Evolutionary conservation across 345 rosid genomes (phyloP).

Genomic region (Orychophragmus violaceus): DNA sequence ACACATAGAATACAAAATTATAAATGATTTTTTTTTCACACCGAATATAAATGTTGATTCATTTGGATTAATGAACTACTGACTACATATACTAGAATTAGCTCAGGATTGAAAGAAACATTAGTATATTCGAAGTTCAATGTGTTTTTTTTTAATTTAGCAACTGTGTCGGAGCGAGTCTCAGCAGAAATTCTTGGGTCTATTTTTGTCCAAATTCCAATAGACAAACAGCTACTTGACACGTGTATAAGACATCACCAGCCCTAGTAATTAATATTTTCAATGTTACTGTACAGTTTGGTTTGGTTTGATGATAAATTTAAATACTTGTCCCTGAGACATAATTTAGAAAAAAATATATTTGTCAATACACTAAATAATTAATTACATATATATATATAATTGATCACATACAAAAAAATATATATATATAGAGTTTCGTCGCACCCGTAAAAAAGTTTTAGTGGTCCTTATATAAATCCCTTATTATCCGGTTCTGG

Average conservation of each 20-base stretch:
- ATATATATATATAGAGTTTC: too few relatives aligned
- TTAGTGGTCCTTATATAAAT: too few relatives aligned
- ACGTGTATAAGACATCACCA: conserved; percentile 21
- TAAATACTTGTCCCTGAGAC: neutral
- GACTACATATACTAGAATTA: neutral
- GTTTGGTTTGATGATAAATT: conserved; percentile 2
- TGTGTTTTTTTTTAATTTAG: conserved; percentile 10
- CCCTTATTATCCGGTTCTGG: too few relatives aligned
- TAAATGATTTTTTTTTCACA: neutral
- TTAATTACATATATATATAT: too few relatives aligned
- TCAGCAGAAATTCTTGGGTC: conserved; percentile 30
- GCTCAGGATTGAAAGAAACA: neutral
- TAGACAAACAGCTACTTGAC: conserved; percentile 8
- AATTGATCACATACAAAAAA: neutral
- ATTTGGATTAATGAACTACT: neutral
- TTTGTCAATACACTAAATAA: neutral
- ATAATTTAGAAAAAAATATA: too few relatives aligned
- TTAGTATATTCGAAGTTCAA: neutral
- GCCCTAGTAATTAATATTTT: neutral
- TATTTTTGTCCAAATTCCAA: conserved; percentile 21
- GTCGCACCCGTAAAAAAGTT: too few relatives aligned
- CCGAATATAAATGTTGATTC: neutral
- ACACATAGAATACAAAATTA: neutral
- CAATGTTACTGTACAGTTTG: conserved; percentile 7
- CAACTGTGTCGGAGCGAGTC: conserved; percentile 30